Percentiles rank a stretch among this genome's conserved stretches.
Conservation (phyloP, 768 basidiomycete species). For the Erythrobasidium yunnanense region DNA sequence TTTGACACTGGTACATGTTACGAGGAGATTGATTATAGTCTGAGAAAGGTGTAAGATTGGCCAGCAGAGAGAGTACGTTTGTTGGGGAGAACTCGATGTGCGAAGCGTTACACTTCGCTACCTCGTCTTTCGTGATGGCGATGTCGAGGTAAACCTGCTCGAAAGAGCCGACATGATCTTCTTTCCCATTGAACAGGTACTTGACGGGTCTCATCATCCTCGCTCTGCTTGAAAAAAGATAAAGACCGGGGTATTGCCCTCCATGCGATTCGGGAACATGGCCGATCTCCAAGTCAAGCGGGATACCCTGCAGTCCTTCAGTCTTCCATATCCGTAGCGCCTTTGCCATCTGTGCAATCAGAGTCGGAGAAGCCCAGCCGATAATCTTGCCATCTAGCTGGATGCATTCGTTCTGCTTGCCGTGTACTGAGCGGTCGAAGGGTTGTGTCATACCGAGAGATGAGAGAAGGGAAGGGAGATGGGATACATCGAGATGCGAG, state of each 20-base stretch:
- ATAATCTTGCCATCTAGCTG: conserved; percentile 93
- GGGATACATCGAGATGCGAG: conserved; percentile 50
- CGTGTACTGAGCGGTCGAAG: conserved; percentile 68
- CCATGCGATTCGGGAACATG: conserved; percentile 76
- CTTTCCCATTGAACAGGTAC: conserved; percentile 68
- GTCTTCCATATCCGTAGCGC: conserved; percentile 91
- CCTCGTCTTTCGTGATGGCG: conserved; percentile 77
- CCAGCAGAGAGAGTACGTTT: conserved; percentile 88
- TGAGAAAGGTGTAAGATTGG: conserved; percentile 95
- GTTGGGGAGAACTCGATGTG: conserved; percentile 93
- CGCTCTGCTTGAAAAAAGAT: conserved; percentile 71
- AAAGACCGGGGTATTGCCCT: conserved; percentile 93
- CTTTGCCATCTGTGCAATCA: conserved; percentile 69
- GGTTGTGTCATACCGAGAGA: conserved; percentile 89
- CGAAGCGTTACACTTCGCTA: conserved; percentile 60
- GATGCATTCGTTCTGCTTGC: conserved; percentile 67
- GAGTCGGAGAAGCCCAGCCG: conserved; percentile 71
- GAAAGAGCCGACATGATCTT: conserved; percentile 88
- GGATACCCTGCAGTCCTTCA: conserved; percentile 65
- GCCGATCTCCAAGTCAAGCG: conserved; percentile 89
- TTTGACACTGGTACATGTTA: conserved; percentile 52
- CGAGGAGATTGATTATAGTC: conserved; percentile 88
- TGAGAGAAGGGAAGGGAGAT: conserved; percentile 69
- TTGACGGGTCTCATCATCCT: conserved; percentile 98
- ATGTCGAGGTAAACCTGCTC: conserved; percentile 99